Base-by-base conservation (phyloP, 768 basidiomycete genomes). In the Tylopilus felleus region DNA sequence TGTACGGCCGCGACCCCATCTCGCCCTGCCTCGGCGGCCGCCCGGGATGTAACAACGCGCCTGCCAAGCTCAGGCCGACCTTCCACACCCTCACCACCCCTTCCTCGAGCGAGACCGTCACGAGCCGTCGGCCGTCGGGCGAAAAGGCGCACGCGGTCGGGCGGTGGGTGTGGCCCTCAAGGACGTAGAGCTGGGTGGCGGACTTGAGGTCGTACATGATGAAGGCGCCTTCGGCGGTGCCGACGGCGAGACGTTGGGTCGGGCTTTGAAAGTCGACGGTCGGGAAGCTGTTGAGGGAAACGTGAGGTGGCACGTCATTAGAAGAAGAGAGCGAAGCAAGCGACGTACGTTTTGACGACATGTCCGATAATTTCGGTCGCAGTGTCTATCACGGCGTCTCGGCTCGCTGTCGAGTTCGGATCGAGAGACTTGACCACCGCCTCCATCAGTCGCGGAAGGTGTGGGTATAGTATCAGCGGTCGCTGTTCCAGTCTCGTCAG, bases 161-260 rank as follows among this genome's bases (percentile, higher is more conserved):
- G 1, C 79, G 76, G 63, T 86, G 85, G 66, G 84, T 85, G 74
- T 98, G 95, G 0, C 92, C 88, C 62, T 98, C 95, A 12, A 99
- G 82, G 0, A 99, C 90, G 64, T 98, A 99, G 14, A 98, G 76
- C 12, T 97, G 83, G 1, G 90, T 98, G 0, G 94, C 95, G 0
- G 94, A 93, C 71, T 98, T 97, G 49, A 98, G 79, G 66, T 98
- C 97, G 65, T 97, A 98, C 86, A 97, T 93, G 53, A 93, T 80
- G 49, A 94, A 85, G 0, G 94, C 93, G 0, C 96, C 97, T 72
- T 99, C 97, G 52, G 82, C 84, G 0, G 95, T 96, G 1, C 97
- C 97, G 0, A 98, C 93, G 0, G 90, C 92, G 5, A 98, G 81
- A 14, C 91, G 85, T 66, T 99, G 97, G 1, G 82, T 85, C 3